phyloP scores from a whole-genome alignment of 305 asterid genomes.

The Lippia alba region DNA sequence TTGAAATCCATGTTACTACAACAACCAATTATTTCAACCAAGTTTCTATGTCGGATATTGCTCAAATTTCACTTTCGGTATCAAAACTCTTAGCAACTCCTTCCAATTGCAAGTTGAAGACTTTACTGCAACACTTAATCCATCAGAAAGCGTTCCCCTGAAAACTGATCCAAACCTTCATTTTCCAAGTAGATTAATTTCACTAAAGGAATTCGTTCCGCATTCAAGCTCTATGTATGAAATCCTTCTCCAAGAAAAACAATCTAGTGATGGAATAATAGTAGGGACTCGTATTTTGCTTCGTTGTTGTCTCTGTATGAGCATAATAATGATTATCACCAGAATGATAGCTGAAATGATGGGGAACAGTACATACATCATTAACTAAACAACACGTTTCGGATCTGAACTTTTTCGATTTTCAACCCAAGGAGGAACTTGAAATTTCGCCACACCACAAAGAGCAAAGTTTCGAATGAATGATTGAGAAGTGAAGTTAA shows the following conservation, averaged over 20 bases:
- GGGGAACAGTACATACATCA: conserved; percentile 23
- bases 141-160: background rate
- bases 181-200: conserved; percentile 24
- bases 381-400: background rate
- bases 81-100: too few relatives aligned
- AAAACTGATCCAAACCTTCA: background rate
- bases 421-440: conserved; percentile 24
- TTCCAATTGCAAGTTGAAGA: conserved; percentile 26
- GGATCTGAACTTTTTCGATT: background rate
- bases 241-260: conserved; percentile 30
- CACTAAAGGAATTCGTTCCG: conserved; percentile 40
- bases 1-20: conserved; percentile 43
- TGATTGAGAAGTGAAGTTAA: conserved; percentile 21
- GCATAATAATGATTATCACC: background rate
- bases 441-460: conserved; percentile 26
- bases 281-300: background rate
- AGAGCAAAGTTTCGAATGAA: conserved; percentile 30
- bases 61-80: conserved; percentile 24
- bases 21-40: conserved; percentile 32
- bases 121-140: conserved; percentile 27
- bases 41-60: conserved; percentile 21
- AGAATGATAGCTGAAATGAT: background rate
- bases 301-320: background rate
- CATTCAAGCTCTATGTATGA: conserved; percentile 37
- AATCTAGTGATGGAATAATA: background rate